Evolutionary conservation across 345 rosid species (phyloP), one percentile per base, ranked within the genome.

Genomic region (Arabis alpina): DNA sequence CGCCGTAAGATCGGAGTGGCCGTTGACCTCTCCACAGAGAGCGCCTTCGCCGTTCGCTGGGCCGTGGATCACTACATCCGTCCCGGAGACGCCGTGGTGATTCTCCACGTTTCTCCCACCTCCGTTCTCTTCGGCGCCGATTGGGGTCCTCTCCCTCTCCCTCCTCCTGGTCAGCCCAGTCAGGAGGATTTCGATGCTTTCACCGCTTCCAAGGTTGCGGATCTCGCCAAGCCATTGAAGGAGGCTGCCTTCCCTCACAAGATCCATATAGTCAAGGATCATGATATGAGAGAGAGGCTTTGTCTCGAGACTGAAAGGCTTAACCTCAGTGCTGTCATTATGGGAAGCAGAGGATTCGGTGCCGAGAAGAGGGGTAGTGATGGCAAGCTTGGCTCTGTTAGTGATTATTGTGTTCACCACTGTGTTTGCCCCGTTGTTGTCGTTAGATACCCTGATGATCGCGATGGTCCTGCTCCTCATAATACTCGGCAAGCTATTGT

Each of bases 61-160:
- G 90, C 99, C 14, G 95, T 89, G 51, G 59, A 81, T 48, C 81
- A 94, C 73, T 94, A 94, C 84, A 68, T 89, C 77, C 99, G 99
- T 37, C 91, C 91, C 9, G 99, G 97, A 0, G 97, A 94, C 64
- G 93, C 93, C 43, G 96, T 91, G 74, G 73, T 94, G 77, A 87
- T 94, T 58, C 87, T 94, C 82, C 99, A 94, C 73, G 99, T 94
- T n/a, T 85, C 95, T 42, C 95, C 99, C 5, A 94, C 99, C 59
- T 89, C 95, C 72, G 93, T 89, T 36, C 93, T 94, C 55, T 91
- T 82, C 74, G 99, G 99, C 60, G 99, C 99, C 53, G 99, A 94
- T 61, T 94, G 99, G 98, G 99, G 97, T 36, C 96, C 98, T 1
- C 88, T 88, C 23, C 87, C 96, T 59, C 83, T 76, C 77, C 84